Conservation (phyloP, 345 rosid genomes). For the Populus tremula region DNA sequence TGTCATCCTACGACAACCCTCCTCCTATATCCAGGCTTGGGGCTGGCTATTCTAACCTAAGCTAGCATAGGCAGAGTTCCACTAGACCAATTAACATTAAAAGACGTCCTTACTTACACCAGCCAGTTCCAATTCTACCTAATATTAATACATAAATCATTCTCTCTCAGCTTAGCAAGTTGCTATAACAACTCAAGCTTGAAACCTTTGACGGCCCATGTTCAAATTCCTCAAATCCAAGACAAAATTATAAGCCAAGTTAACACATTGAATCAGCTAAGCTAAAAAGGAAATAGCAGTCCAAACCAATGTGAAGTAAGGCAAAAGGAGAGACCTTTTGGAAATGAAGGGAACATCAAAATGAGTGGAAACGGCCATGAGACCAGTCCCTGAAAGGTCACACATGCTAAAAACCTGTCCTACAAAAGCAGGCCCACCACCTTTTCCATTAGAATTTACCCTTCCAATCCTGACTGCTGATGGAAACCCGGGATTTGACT, state of each 20-base stretch:
- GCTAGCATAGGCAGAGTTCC: neutral
- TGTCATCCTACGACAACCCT: neutral
- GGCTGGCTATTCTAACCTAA: neutral
- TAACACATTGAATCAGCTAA: neutral
- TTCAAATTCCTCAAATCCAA: neutral
- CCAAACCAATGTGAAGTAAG: neutral
- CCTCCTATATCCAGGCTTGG: neutral
- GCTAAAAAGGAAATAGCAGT: neutral
- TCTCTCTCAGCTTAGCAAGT: neutral
- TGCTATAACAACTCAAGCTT: neutral
- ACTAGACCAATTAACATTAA: neutral
- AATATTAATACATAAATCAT: neutral
- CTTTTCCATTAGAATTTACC: constrained; percentile 58
- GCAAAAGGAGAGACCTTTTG: constrained; percentile 44
- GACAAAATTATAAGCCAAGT: neutral
- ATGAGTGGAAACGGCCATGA: constrained; percentile 94
- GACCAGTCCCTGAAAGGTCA: constrained; percentile 93
- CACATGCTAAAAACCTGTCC: constrained; percentile 99
- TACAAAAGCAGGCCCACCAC: constrained; percentile 90
- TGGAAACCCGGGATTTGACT: constrained; percentile 57
- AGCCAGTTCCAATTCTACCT: neutral
- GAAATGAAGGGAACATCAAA: constrained; percentile 86
- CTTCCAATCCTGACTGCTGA: constrained; percentile 75
- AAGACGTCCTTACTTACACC: neutral
- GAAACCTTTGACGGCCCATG: neutral